Percentiles rank a stretch among this genome's conserved stretches.
phyloP scores from a whole-genome alignment of 495 filamentous ascomycete genomes.

The Hapsidospora chrysogenum region DNA sequence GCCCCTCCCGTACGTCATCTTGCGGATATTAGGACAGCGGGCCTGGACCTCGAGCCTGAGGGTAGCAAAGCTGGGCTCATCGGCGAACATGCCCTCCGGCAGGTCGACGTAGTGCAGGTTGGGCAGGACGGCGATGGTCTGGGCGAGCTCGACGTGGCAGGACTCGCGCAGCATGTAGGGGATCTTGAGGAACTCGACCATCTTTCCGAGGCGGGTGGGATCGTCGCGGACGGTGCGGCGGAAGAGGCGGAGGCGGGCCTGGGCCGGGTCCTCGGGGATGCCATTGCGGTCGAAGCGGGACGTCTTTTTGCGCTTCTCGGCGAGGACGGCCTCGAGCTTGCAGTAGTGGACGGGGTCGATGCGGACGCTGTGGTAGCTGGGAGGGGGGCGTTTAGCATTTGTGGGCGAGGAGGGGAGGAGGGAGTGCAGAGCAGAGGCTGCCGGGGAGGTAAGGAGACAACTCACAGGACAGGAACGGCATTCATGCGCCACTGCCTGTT shows the following conservation, averaged over 20 bases:
- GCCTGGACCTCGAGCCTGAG: slow-evolving; percentile 71
- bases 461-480: slow-evolving; percentile 44
- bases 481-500: slow-evolving; percentile 52
- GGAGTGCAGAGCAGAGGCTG: background rate
- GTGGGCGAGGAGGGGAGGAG: background rate
- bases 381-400: slow-evolving; percentile 3
- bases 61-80: slow-evolving; percentile 55
- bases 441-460: too few species aligned
- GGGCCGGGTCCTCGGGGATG: slow-evolving; percentile 60
- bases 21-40: slow-evolving; percentile 66
- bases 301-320: slow-evolving; percentile 57
- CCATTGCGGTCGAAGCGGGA: slow-evolving; percentile 61
- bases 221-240: slow-evolving; percentile 67
- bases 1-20: slow-evolving; percentile 70
- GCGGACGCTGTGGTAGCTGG: slow-evolving; percentile 73
- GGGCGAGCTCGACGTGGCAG: slow-evolving; percentile 66
- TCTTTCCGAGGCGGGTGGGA: slow-evolving; percentile 38
- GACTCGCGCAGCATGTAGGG: slow-evolving; percentile 95
- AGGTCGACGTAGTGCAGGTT: slow-evolving; percentile 83
- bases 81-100: slow-evolving; percentile 69
- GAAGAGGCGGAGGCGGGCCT: slow-evolving; percentile 58
- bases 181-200: slow-evolving; percentile 66
- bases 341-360: slow-evolving; percentile 95
- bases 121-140: slow-evolving; percentile 69
- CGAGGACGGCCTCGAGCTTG: slow-evolving; percentile 62